A percentile compares a stretch with the other conserved stretches of the same genome.
Evolutionary conservation across 148 eudicot genomes (phyloP).

Genomic region (Nepenthes mirabilis): DNA sequence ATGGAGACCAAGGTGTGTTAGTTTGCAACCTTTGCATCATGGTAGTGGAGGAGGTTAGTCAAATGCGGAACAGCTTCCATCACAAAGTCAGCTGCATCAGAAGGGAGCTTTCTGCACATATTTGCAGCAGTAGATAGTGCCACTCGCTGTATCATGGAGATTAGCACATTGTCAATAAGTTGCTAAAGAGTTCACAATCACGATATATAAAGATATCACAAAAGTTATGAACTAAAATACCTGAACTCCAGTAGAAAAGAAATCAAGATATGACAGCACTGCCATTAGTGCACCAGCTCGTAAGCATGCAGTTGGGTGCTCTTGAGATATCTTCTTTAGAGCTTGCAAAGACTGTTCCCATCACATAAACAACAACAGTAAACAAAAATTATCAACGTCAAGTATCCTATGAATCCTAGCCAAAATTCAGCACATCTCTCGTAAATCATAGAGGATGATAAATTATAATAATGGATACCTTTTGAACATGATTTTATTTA

Average conservation of each 20-base stretch:
- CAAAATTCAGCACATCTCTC: too few relatives aligned
- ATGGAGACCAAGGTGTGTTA: background rate
- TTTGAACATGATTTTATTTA: too few relatives aligned
- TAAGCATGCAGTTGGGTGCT: constrained; percentile 97
- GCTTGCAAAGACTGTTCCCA: constrained; percentile 88
- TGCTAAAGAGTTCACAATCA: background rate
- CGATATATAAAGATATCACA: background rate
- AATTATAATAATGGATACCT: too few relatives aligned
- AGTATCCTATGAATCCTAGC: too few relatives aligned
- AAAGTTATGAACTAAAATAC: constrained; percentile 16
- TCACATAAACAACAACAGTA: background rate
- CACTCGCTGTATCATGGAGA: constrained; percentile 48
- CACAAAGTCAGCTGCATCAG: constrained; percentile 98
- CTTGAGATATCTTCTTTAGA: constrained; percentile 90
- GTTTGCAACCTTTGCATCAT: constrained; percentile 71
- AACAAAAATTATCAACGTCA: too few relatives aligned
- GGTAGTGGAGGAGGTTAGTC: constrained; percentile 94
- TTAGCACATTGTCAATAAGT: background rate
- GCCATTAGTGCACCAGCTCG: constrained; percentile 98
- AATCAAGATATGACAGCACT: constrained; percentile 95
- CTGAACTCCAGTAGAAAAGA: constrained; percentile 98
- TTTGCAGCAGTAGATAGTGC: constrained; percentile 97
- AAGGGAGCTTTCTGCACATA: constrained; percentile 96
- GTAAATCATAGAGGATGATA: too few relatives aligned
- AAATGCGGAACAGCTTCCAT: constrained; percentile 98